Conservation (phyloP, 257 asterid genomes). For the Verbena officinalis region DNA sequence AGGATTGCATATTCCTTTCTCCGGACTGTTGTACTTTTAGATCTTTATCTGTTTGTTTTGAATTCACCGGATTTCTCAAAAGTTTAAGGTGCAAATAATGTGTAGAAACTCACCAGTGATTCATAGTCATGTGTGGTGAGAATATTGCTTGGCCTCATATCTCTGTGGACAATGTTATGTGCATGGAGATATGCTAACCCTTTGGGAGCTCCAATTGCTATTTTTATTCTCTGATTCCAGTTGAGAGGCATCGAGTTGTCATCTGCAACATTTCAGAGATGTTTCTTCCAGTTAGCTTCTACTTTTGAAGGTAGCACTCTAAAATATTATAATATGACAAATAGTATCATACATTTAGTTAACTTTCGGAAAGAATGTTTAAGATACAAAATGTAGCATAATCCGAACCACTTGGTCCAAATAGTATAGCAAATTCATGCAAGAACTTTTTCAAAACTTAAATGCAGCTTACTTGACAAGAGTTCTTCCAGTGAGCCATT, state of each 20-base stretch:
- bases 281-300: background rate
- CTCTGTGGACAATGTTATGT: conserved; percentile 64
- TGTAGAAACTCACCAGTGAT: conserved; percentile 46
- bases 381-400: no score
- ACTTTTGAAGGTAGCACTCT: conserved; percentile 2
- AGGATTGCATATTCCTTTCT: no score
- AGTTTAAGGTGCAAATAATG: background rate
- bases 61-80: no score
- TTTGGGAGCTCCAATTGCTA: conserved; percentile 72
- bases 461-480: conserved; percentile 46
- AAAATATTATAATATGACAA: no score
- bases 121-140: conserved; percentile 81
- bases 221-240: conserved; percentile 69
- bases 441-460: no score
- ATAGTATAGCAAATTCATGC: no score
- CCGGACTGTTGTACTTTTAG: no score
- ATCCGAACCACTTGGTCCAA: no score
- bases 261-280: conserved; percentile 38
- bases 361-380: no score
- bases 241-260: conserved; percentile 34
- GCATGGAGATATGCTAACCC: conserved; percentile 65
- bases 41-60: background rate
- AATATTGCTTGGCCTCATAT: conserved; percentile 71
- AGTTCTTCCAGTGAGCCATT: conserved; percentile 60
- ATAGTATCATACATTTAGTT: no score